Evolutionary conservation across 108 stramenopile genomes (phyloP), one percentile per base, ranked within the genome.

Genomic region (Cyclotella baltica): DNA sequence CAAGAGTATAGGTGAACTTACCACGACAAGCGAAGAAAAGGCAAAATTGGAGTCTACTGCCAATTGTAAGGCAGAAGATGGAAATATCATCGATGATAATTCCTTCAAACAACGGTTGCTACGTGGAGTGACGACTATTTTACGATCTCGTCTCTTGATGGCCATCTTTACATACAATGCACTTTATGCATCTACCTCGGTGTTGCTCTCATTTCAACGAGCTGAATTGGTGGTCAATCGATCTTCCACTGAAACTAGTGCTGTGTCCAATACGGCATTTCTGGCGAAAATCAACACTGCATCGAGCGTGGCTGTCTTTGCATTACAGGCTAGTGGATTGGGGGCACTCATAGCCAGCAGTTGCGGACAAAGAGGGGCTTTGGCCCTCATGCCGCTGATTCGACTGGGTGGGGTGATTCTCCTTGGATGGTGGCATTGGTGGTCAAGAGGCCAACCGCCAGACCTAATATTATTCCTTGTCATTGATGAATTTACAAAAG

Each of bases 111-210:
- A 94, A 72, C 76, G 96, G 47, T 78, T 96, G 38, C 65, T 93
- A 19, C 91, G 93, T 57, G 93, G 93, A 11, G 71, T 92, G 30
- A 94, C 88, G 4, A 94, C 93, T 31, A 96, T 96, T 69, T 67
- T 96, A n/a, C 70, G 86, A 46, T 92, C 91, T 18, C 88, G 90
- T 30, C 82, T 96, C 11, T 81, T 96, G 33, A 93, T 96, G 92
- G 80, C 93, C 50, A 96, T 94, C 55, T 96, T 96, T 67, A 96
- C 93, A 30, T 96, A 96, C 85, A 96, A 96, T 85, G 96, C 96
- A 8, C 83, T 96, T 15, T 94, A 85, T 72, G 91, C 96, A 46
- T 87, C 89, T 22, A 92, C 93, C 18, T 90, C 85, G 4, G 89
- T 90, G 31, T 69, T 96, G 55, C 83, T 96, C 9, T 92, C 91